Evolutionary conservation across 306 rosid species (phyloP), one percentile per base, ranked within the genome.

Genomic region (Vigna trinervia): DNA sequence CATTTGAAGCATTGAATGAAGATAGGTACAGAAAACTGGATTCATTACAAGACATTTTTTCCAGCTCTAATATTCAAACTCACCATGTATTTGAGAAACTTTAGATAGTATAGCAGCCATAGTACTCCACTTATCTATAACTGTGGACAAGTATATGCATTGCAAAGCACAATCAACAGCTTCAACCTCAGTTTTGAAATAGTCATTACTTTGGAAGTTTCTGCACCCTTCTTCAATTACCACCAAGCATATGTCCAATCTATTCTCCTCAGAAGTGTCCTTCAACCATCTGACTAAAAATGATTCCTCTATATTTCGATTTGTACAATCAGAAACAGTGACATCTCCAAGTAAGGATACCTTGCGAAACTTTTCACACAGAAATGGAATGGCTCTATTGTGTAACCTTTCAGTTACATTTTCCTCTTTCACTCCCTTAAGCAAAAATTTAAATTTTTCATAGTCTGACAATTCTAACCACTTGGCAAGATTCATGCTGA

Each of bases 211-310:
- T 75, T 86, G 89, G 78, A 84, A 71, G 81, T 92, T 86, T 87
- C 84, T 79, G 84, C 97, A 89, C 80, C 92, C 97, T 82, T 90
- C 99, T 80, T 91, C 97, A 86, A 92, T 81, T 36, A 95, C 89
- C 76, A 73, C 78, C 73, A 86, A 86, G 85, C 97, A 95, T 51
- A 87, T 88, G 41, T 92, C 96, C 93, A 95, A 84, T 81, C 87
- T 92, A 87, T 91, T 90, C 86, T 88, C 92, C 28, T 73, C 74
- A 77, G 96, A 91, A 60, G 77, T 84, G 88, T 95, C 99, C 87
- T 90, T 91, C 89, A 95, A 81, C 99, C 99, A 95, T 81, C 93
- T 88, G 71, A 92, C 90, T 54, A 91, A 86, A 89, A 90, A 92
- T 43, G 99, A 88, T 78, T 92, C 93, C 13, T 79, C 87, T 32